Evolutionary conservation across 345 rosid species (phyloP), one percentile per base, ranked within the genome.

Genomic region (Populus deltoides): DNA sequence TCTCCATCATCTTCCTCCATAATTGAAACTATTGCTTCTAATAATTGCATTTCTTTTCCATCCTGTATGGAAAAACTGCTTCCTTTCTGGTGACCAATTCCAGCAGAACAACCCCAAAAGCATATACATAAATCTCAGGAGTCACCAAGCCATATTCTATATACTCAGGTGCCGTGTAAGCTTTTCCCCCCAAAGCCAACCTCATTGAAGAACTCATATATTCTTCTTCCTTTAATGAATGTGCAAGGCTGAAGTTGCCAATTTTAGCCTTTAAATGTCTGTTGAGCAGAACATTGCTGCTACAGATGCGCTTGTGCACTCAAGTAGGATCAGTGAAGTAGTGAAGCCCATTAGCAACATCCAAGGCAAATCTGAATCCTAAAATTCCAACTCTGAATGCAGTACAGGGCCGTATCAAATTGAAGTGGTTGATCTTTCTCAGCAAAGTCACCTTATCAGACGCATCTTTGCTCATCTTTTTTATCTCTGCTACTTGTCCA

Each of bases 121-220:
- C 87, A 59, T 83, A 87, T 17, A 75, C 78, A 71, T 89, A 88
- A 74, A 85, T 84, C 79, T 84, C 74, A 2, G 86, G 79, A 66
- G 84, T 74, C 39, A 80, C 85, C 68, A 77, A 49, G 53, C 88
- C 90, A 55, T 63, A 76, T 70, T 85, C 90, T 10, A 82, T 15
- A 27, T 82, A 85, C 79, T 87, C 88, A 0, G 87, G 91, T 3
- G 91, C 87, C 82, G 81, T 59, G 77, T 85, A 88, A 61, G 85
- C 88, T 72, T 77, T 82, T 39, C 85, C 73, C 55, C 85, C 88
- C 15, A 78, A 17, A 71, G 78, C 71, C 59, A 71, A 71, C 68
- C 73, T 75, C 73, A 63, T 59, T 1, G 82, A 79, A 63, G 72
- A 72, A 53, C 69, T 68, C 39, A 8, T 70, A 66, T 83, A 68